phyloP scores from a whole-genome alignment of 441 rosid species.

The Arabidopsis hybrid region DNA sequence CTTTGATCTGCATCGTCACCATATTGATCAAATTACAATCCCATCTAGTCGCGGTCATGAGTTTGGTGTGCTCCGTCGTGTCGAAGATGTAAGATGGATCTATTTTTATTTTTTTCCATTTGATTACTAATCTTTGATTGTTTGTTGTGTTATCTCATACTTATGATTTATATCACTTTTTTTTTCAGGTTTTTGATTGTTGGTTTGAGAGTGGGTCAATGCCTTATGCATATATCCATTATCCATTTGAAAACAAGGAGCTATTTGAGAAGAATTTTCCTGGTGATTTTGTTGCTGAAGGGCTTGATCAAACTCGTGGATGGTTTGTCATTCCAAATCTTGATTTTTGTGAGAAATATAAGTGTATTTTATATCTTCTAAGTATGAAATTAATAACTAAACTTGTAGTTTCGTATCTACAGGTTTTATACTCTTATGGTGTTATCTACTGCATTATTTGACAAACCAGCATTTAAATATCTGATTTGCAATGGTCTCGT shows the following conservation, averaged over 20 bases:
- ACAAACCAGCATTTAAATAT: conserved; percentile 74
- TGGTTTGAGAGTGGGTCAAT: conserved; percentile 99
- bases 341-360: background rate
- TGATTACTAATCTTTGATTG: background rate
- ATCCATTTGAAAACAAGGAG: conserved; percentile 94
- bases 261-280: conserved; percentile 91
- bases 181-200: conserved; percentile 91
- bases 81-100: conserved; percentile 78
- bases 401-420: background rate
- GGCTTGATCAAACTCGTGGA: conserved; percentile 99
- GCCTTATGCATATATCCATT: conserved; percentile 98
- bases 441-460: too few species aligned
- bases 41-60: conserved; percentile 83
- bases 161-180: background rate
- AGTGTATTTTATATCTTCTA: conserved; percentile 10
- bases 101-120: background rate
- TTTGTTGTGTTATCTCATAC: background rate
- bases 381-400: conserved; percentile 16
- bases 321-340: conserved; percentile 63
- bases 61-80: conserved; percentile 84
- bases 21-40: conserved; percentile 91
- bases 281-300: conserved; percentile 98
- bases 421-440: too few species aligned
- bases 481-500: conserved; percentile 98
- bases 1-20: conserved; percentile 92